Evolutionary conservation across 2,329 filamentous ascomycete species (phyloP), one percentile per base, ranked within the genome.

Genomic region (Lasiodiplodia sp.): DNA sequence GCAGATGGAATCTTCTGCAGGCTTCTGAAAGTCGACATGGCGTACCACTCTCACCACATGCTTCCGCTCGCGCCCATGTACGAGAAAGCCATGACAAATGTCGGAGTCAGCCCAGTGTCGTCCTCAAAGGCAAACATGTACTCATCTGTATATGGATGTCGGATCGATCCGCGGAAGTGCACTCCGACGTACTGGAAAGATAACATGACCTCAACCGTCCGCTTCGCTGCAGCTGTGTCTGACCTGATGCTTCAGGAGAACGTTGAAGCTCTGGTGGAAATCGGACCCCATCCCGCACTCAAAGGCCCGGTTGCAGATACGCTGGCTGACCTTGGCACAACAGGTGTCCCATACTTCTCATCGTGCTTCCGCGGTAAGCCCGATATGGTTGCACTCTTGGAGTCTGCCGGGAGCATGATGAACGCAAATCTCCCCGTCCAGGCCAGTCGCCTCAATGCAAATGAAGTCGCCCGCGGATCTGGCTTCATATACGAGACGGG

Each of bases 261-360:
- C 0, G 16, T 80, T 0, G 63, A 68, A 2, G 75, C 79, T 12
- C 78, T 73, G 16, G 72, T 85, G 3, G 84, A 85, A 68, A 72
- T 85, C 10, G 83, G 84, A 0, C 81, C 83, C 1, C 83, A 85
- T 69, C 79, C 83, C 0, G 79, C 81, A 4, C 76, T 86, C 8
- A 82, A 81, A 70, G 78, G 78, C 0, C 83, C 84, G 0, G 75
- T 78, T 0, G 73, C 69, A 2, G 77, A 83, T 62, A 82, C 75
- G 1, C n/a, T 69, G 11, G 44, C 53, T 28, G 72, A 3, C 12
- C 14, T 16, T 16, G 31, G 37, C 16, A 47, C 18, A 21, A 28
- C 28, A 28, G 34, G 28, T 12, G 11, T 67, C 23, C 37, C 51
- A 3, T 67, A 57, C 51, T 6, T 67, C 1, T 34, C 64, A n/a